Evolutionary conservation across 2,329 filamentous ascomycete genomes (phyloP).

Genomic region (Trichoderma sp.): DNA sequence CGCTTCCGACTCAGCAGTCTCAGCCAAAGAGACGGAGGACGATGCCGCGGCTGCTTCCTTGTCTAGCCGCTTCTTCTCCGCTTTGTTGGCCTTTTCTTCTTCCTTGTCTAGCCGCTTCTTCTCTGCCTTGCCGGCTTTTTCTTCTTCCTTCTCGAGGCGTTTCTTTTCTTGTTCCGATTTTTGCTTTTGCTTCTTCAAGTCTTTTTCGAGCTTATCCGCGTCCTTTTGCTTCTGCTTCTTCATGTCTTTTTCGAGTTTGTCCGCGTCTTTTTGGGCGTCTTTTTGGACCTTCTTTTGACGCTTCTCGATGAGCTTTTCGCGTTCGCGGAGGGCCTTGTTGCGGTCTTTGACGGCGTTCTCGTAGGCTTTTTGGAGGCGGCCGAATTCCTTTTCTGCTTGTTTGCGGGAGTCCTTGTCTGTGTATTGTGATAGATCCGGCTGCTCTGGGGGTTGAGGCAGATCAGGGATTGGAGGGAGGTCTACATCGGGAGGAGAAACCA

Average conservation of each 20-base stretch:
- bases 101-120: constrained; percentile 34
- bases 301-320: constrained; percentile 61
- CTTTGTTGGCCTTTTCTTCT: constrained; percentile 40
- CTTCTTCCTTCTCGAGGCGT: constrained; percentile 34
- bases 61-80: constrained; percentile 36
- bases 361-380: constrained; percentile 63
- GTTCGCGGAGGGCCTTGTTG: constrained; percentile 63
- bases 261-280: constrained; percentile 42
- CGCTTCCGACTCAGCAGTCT: constrained; percentile 23
- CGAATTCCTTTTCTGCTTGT: constrained; percentile 68
- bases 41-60: constrained; percentile 31
- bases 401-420: constrained; percentile 67
- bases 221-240: constrained; percentile 39
- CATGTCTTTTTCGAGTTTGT: constrained; percentile 39
- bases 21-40: neutral
- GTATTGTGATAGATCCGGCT: constrained; percentile 59
- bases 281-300: constrained; percentile 48
- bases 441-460: constrained; percentile 47
- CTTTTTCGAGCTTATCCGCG: constrained; percentile 43
- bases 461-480: constrained; percentile 48
- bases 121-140: constrained; percentile 42
- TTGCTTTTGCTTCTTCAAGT: constrained; percentile 31
- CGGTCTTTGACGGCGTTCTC: constrained; percentile 67
- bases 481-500: constrained; percentile 15
- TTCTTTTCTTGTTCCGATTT: constrained; percentile 30